Evolutionary conservation across 2,329 filamentous ascomycete species (phyloP), one percentile per base, ranked within the genome.

Genomic region (Teratosphaeria pseudoeucalypti): DNA sequence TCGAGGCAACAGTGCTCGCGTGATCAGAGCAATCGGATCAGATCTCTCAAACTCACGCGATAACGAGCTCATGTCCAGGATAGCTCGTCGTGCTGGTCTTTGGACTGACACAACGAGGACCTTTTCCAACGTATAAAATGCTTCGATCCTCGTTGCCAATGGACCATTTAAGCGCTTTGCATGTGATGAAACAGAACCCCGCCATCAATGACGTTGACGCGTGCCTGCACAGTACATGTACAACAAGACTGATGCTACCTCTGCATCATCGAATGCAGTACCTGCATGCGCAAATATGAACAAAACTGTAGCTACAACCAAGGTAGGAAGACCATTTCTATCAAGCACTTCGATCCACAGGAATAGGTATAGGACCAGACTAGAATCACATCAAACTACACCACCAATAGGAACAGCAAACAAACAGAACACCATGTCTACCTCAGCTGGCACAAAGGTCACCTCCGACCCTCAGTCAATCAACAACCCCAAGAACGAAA

Each of bases 401-500:
- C 56, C 58, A 27, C 6, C 37, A 47, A 26, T 16, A 16, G 23
- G 9, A 6, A 57, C 37, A 37, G 54, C 16, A 9, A 37, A n/a
- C 34, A 47, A 43, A 5, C 39, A n/a, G 9, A 49, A n/a, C n/a
- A 49, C 43, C 16, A 49, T 49, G 43, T 23, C 43, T 19, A 19
- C 43, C 19, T 54, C 53, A 27, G 34, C 27, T 43, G 57, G 57
- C 23, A 54, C 52, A 12, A 58, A 58, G 26, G 57, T 76, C 64
- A 82, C 78, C 54, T 78, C 71, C 54, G 81, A 83, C 68, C 77
- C 79, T 57, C 68, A 71, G 61, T 71, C 76, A 54, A 2, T 49
- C n/a, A n/a, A 49, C 6, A 78, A 82, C 53, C 81, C 83, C 32
- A 81, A 79, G 60, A 71, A 76, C 16, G 89, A 94, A 72, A 76